These are phyloP conservation scores for Aspergillus sclerotiicarbonarius DNA, from an alignment of 495 filamentous ascomycete genomes.

Conservation along the genomic window DNA sequence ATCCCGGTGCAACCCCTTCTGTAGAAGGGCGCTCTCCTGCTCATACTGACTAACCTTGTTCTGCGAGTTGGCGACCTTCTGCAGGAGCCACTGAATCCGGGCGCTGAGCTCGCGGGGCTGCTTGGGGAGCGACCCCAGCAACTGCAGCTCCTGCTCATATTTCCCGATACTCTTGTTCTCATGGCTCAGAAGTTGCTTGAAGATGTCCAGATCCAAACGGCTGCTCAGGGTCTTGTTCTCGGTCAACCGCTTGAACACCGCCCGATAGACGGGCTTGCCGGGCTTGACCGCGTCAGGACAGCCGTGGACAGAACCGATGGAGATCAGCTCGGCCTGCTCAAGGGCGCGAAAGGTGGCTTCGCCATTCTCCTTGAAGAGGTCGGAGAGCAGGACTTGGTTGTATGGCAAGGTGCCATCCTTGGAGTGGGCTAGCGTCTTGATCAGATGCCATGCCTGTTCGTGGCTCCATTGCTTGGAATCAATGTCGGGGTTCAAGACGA, in stretches of 20 bases:
- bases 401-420: slow-evolving; percentile 63
- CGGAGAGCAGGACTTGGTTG: slow-evolving; percentile 75
- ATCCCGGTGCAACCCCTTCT: slow-evolving; percentile 51
- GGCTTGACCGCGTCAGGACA: slow-evolving; percentile 74
- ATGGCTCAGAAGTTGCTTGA: slow-evolving; percentile 63
- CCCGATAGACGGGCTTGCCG: slow-evolving; percentile 83
- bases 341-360: slow-evolving; percentile 75
- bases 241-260: slow-evolving; percentile 70
- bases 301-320: slow-evolving; percentile 67
- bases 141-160: slow-evolving; percentile 71
- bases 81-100: slow-evolving; percentile 67
- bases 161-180: slow-evolving; percentile 77
- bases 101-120: slow-evolving; percentile 59
- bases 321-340: slow-evolving; percentile 84
- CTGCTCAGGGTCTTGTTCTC: slow-evolving; percentile 70
- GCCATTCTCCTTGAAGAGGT: slow-evolving; percentile 64
- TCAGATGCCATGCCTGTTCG: slow-evolving; percentile 87
- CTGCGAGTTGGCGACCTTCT: slow-evolving; percentile 71
- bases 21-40: slow-evolving; percentile 64
- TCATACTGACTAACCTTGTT: slow-evolving; percentile 73
- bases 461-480: slow-evolving; percentile 61
- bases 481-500: slow-evolving; percentile 58
- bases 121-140: slow-evolving; percentile 60
- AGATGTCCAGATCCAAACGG: slow-evolving; percentile 69
- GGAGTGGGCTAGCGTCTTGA: slow-evolving; percentile 63